Evolutionary conservation across 176 grass and related monocot species (phyloP).

Genomic region (Avena eriantha): DNA sequence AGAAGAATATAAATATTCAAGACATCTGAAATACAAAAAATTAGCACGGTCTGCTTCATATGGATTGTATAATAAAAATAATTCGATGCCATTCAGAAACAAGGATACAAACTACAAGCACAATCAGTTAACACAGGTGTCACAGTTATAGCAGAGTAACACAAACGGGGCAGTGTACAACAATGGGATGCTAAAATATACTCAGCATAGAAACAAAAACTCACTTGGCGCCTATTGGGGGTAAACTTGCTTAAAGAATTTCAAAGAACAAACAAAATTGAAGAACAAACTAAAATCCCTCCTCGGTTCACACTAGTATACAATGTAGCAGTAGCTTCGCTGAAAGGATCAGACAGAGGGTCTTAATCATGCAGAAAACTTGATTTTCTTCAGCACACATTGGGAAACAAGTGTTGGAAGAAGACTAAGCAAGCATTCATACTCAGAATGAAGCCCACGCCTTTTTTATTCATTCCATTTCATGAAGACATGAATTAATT

Average conservation of each 20-base stretch:
- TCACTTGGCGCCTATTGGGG: background rate
- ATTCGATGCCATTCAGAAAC: background rate
- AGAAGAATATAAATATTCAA: background rate
- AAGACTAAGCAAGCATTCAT: conserved; percentile 81
- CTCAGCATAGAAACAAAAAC: background rate
- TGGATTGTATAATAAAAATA: background rate
- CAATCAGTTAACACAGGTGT: background rate
- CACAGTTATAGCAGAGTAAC: background rate
- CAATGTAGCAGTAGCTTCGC: background rate
- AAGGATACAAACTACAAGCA: background rate
- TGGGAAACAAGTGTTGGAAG: conserved; percentile 62
- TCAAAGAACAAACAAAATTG: background rate
- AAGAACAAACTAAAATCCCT: background rate
- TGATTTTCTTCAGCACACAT: conserved; percentile 39
- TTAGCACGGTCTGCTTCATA: background rate
- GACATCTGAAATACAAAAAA: background rate
- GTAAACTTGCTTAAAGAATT: background rate
- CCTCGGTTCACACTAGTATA: background rate
- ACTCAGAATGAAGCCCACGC: conserved; percentile 73
- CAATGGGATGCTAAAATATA: background rate
- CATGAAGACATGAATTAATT: conserved; percentile 57
- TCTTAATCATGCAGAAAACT: conserved; percentile 67
- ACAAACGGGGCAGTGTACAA: background rate
- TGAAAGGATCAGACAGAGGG: conserved; percentile 68
- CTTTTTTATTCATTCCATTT: conserved; percentile 75